phyloP scores from a whole-genome alignment of 805 yeast species.

The Candida caryicola region DNA sequence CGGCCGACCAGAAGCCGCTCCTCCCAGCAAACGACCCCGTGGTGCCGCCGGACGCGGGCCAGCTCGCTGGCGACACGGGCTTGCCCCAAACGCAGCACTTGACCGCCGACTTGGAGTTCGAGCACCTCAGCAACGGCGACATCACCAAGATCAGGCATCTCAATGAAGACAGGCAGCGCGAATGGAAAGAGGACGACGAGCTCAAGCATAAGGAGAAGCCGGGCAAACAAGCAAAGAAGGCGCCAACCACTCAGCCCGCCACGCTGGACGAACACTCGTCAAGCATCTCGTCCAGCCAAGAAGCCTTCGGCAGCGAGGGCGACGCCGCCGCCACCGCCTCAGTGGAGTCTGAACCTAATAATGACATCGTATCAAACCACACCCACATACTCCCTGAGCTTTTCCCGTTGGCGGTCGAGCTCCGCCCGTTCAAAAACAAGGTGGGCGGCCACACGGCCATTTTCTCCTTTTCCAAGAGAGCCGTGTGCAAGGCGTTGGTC shows the following conservation, averaged over 20 bases:
- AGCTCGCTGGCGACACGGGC: neutral
- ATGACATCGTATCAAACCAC: neutral
- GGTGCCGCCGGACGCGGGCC: neutral
- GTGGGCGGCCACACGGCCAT: slow-evolving; percentile 99
- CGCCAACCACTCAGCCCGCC: neutral
- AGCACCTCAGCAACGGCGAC: slow-evolving; percentile 29
- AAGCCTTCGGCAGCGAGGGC: neutral
- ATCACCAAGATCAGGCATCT: slow-evolving; percentile 23
- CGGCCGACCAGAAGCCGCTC: slow-evolving; percentile 22
- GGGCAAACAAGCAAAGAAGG: neutral
- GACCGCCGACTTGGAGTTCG: slow-evolving; percentile 50
- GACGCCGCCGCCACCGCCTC: slow-evolving; percentile 2
- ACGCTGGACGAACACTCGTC: neutral
- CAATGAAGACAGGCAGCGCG: slow-evolving; percentile 2
- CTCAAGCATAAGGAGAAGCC: neutral
- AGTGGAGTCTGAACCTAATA: neutral
- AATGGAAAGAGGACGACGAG: slow-evolving; percentile 1
- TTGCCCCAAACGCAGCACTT: slow-evolving; percentile 37
- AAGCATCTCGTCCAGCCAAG: neutral
- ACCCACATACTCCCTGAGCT: slow-evolving; percentile 21
- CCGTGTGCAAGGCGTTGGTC: slow-evolving; percentile 90
- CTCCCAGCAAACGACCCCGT: neutral
- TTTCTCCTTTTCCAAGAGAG: slow-evolving; percentile 83
- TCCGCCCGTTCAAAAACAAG: slow-evolving; percentile 86
- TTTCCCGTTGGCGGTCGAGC: slow-evolving; percentile 78